These are phyloP conservation scores for Eucalyptus caleyi DNA, from an alignment of 345 rosid species.

Conservation along the genomic window DNA sequence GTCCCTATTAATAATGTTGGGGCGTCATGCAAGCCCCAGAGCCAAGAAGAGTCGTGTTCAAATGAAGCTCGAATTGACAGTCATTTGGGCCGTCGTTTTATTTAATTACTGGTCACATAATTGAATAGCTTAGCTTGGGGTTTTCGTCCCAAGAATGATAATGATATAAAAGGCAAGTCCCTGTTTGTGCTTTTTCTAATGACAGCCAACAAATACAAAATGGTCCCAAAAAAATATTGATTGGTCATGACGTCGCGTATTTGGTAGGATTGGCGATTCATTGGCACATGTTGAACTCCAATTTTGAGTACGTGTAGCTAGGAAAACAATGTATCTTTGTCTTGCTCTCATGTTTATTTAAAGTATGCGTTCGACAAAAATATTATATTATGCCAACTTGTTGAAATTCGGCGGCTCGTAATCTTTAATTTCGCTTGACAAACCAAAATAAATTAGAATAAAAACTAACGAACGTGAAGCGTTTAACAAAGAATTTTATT, in stretches of 20 bases:
- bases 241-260: background rate
- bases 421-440: background rate
- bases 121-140: background rate
- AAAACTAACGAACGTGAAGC: background rate
- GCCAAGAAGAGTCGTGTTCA: background rate
- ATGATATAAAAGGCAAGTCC: background rate
- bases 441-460: background rate
- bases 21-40: background rate
- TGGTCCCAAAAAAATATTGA: background rate
- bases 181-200: background rate
- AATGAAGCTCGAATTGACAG: background rate
- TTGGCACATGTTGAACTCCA: background rate
- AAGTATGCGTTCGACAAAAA: background rate
- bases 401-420: background rate
- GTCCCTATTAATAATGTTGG: background rate
- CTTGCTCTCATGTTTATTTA: background rate
- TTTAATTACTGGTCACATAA: background rate
- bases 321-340: background rate
- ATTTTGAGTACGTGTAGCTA: background rate
- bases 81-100: background rate
- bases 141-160: background rate
- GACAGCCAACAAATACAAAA: background rate
- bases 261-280: background rate
- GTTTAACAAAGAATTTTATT: background rate
- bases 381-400: background rate